Evolutionary conservation across 345 rosid species (phyloP).

Genomic region (Acer yangbiense): DNA sequence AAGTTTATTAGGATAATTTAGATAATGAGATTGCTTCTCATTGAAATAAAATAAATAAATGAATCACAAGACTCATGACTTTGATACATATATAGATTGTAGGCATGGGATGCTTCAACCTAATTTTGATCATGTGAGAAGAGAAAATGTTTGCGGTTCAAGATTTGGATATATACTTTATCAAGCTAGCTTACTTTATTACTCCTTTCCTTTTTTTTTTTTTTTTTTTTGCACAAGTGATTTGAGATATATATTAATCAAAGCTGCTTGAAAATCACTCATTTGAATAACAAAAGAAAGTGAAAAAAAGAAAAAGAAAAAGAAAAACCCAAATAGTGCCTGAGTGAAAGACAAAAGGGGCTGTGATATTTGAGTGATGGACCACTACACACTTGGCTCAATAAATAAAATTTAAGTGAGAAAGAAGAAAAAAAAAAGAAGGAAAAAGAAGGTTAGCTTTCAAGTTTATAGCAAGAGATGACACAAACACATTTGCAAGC

Average conservation of each 20-base stretch:
- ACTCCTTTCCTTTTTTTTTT: background rate
- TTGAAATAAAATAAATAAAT: too few relatives aligned
- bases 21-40: too few relatives aligned
- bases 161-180: background rate
- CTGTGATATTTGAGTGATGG: conserved; percentile 21
- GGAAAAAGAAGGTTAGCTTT: conserved; percentile 20
- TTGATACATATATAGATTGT: background rate
- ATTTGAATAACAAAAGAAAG: too few relatives aligned
- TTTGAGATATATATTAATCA: background rate
- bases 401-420: conserved; percentile 22
- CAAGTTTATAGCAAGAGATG: conserved; percentile 16
- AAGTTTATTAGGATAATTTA: too few relatives aligned
- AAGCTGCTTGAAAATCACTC: background rate
- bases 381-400: conserved; percentile 26
- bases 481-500: background rate
- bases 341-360: conserved; percentile 11
- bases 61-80: too few relatives aligned
- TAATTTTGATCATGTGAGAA: background rate
- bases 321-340: background rate
- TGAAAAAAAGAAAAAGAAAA: too few relatives aligned
- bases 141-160: conserved; percentile 9
- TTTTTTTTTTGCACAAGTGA: too few relatives aligned
- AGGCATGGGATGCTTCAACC: too few relatives aligned
- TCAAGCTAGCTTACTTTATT: background rate
- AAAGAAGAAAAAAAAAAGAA: conserved; percentile 8